Conservation (phyloP, 768 basidiomycete species). For the Kondoa malvinella region DNA sequence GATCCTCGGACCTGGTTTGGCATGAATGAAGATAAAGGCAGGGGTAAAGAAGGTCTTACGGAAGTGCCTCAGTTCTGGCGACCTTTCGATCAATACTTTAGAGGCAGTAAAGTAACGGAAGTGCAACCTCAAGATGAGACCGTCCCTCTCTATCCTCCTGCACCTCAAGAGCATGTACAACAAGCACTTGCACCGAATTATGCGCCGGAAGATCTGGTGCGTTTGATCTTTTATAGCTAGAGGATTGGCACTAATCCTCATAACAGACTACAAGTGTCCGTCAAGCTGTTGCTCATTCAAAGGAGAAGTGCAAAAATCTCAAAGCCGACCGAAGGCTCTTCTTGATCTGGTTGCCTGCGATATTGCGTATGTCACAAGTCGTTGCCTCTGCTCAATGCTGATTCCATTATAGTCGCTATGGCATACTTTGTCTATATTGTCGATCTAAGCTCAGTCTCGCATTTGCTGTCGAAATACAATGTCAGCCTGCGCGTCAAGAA, state of each 20-base stretch:
- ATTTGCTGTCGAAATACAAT: background rate
- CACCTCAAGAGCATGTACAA: conserved; percentile 7
- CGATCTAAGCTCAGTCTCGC: background rate
- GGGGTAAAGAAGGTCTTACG: background rate
- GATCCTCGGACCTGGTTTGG: background rate
- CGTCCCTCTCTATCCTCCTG: conserved; percentile 12
- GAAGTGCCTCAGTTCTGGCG: background rate
- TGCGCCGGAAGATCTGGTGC: conserved; percentile 1
- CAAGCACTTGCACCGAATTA: conserved; percentile 6
- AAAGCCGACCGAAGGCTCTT: conserved; percentile 10
- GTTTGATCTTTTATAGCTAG: conserved; percentile 4
- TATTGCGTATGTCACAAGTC: background rate
- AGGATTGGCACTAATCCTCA: background rate
- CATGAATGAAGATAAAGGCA: background rate
- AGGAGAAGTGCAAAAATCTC: conserved; percentile 7
- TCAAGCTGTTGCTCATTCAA: background rate
- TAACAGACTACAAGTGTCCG: background rate
- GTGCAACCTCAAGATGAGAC: background rate
- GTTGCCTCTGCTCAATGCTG: background rate
- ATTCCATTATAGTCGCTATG: background rate
- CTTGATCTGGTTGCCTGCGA: conserved; percentile 17
- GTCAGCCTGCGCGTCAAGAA: no score
- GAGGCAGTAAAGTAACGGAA: background rate
- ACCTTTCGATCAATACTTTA: background rate
- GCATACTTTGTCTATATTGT: background rate